These are phyloP conservation scores for Naganishia onofrii DNA, from an alignment of 768 basidiomycete species.

Conservation along the genomic window DNA sequence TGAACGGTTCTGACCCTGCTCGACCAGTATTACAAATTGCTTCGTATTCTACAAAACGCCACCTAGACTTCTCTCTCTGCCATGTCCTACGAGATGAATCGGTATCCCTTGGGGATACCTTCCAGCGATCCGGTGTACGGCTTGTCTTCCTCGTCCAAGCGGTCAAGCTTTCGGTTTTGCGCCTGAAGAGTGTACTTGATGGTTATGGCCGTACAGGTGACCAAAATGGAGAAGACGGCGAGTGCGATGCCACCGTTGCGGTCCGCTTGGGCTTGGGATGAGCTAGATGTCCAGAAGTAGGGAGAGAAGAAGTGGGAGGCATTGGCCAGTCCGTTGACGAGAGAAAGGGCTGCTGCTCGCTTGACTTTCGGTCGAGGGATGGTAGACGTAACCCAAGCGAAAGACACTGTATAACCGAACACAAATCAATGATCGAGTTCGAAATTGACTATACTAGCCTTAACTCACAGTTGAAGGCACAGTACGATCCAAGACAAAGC, in stretches of 20 bases:
- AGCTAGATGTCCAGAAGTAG: too few relatives aligned
- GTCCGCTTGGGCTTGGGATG: neutral
- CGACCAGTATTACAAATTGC: neutral
- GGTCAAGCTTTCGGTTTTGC: conserved; percentile 31
- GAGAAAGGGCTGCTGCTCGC: conserved; percentile 43
- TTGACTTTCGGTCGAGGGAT: conserved; percentile 44
- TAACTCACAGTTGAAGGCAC: conserved; percentile 24
- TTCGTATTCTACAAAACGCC: too few relatives aligned
- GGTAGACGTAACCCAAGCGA: conserved; percentile 29
- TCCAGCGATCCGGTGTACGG: conserved; percentile 30
- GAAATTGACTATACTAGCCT: neutral
- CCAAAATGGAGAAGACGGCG: conserved; percentile 26
- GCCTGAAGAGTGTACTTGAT: conserved; percentile 29
- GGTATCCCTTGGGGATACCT: conserved; percentile 33
- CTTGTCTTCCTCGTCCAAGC: conserved; percentile 28
- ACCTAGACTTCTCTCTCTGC: neutral
- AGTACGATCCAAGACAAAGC: conserved; percentile 23
- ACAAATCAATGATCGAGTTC: neutral
- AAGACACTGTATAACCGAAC: neutral
- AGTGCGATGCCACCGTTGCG: conserved; percentile 25
- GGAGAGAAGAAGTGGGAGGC: conserved; percentile 39
- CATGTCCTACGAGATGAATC: conserved; percentile 24
- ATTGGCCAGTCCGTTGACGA: conserved; percentile 47
- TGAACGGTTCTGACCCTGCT: neutral
- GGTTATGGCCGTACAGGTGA: conserved; percentile 23